phyloP scores from a whole-genome alignment of 345 rosid genomes.

The Kandelia obovata region DNA sequence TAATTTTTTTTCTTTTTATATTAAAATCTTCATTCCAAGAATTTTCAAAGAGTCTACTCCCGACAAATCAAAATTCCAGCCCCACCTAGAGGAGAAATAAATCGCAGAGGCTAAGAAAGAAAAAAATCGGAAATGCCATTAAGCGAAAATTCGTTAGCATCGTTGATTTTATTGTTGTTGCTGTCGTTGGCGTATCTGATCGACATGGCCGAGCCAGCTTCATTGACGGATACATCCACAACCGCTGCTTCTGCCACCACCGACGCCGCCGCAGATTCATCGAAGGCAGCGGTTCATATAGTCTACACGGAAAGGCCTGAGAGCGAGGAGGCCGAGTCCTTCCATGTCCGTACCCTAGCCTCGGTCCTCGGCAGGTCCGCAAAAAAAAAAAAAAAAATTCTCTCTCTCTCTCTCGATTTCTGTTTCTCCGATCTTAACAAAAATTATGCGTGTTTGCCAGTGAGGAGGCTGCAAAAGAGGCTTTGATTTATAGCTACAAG shows the following conservation, averaged over 20 bases:
- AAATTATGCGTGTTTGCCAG: conserved; percentile 19
- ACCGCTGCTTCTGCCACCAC: conserved; percentile 15
- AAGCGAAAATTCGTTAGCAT: not conserved
- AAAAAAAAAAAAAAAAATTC: no score
- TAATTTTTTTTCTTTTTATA: no score
- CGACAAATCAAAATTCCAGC: no score
- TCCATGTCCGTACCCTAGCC: conserved; percentile 70
- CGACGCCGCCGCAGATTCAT: conserved; percentile 7
- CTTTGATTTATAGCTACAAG: conserved; percentile 73
- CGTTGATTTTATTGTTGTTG: not conserved
- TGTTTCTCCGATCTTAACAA: not conserved
- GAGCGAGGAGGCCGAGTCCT: conserved; percentile 52
- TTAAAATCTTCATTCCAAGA: no score
- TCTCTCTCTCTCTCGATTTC: not conserved
- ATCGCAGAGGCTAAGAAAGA: no score
- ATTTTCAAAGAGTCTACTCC: no score
- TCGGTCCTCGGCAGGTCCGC: conserved; percentile 70
- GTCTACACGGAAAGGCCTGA: conserved; percentile 70
- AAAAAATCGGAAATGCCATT: not conserved
- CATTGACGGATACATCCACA: not conserved
- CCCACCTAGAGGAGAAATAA: no score
- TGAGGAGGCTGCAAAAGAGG: conserved; percentile 77
- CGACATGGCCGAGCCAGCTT: conserved; percentile 36
- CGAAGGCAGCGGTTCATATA: conserved; percentile 62
- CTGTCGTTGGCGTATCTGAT: conserved; percentile 9